Percentiles rank a stretch among this genome's conserved stretches.
Evolutionary conservation across 331 rosid genomes (phyloP).

Genomic region (Phaseolus coccineus): DNA sequence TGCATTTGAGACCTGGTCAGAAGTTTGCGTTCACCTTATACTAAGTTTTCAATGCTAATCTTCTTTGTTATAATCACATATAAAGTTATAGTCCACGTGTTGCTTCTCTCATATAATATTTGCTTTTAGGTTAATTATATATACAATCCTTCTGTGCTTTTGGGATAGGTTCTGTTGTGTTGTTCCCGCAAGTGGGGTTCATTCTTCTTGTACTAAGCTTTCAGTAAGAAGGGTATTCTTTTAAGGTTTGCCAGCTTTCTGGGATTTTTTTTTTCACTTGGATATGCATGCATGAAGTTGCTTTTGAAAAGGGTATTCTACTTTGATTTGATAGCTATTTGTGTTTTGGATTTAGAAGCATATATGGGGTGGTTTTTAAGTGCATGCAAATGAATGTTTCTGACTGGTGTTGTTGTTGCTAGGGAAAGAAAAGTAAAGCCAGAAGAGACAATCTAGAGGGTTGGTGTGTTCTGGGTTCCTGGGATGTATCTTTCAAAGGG

Average conservation of each 20-base stretch:
- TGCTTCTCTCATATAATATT: constrained; percentile 11
- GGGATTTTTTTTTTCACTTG: constrained; percentile 3
- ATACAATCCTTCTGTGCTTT: constrained; percentile 13
- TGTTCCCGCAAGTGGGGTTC: constrained; percentile 35
- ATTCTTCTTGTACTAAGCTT: constrained; percentile 28
- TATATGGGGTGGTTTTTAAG: background rate
- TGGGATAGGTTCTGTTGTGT: background rate
- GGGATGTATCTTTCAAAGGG: constrained; percentile 58
- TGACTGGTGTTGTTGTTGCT: constrained; percentile 39
- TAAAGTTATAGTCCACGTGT: background rate
- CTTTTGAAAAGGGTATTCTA: background rate
- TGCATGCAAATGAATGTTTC: constrained; percentile 29
- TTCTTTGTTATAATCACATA: background rate
- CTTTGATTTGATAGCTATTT: constrained; percentile 7
- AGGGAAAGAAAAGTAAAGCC: constrained; percentile 43
- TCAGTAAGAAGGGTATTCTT: constrained; percentile 24
- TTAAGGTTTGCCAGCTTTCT: background rate
- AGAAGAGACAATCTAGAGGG: constrained; percentile 31
- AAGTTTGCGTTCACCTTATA: constrained; percentile 27
- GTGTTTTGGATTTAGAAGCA: constrained; percentile 17
- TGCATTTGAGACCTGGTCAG: constrained; percentile 53
- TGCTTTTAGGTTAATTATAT: background rate
- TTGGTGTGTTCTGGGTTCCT: constrained; percentile 35
- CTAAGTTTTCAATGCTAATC: constrained; percentile 25
- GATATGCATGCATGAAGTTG: background rate